Evolutionary conservation across 306 rosid species (phyloP), one percentile per base, ranked within the genome.

Genomic region (Gastrolobium bilobum): DNA sequence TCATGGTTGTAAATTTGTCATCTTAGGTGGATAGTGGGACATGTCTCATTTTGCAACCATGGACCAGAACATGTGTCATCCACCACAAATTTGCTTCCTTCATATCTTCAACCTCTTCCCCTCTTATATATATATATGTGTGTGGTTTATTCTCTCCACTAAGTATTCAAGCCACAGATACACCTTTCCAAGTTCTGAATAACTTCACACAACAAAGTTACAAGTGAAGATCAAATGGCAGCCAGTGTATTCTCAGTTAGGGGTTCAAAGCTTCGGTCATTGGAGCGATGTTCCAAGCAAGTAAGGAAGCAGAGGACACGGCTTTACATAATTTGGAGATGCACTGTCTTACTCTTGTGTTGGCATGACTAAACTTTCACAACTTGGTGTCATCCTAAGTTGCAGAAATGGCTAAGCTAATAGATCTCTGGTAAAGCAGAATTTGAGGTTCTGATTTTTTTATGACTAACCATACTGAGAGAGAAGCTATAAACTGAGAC

Each of bases 301-400:
- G 79, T 91, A 29, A 72, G 91, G 66, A 93, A 95, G 82, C 98
- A 90, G 47, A 83, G 93, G 68, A 91, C 96, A 3, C 76, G 99
- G 82, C 93, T 95, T 73, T 95, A 95, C 85, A 90, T 95, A 79
- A 90, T 93, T 7, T 93, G 99, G 99, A 95, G 98, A 68, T 95
- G 99, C 79, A 87, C 93, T 63, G 97, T 95, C 34, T 73, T 90
- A 75, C 94, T 93, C 71, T 87, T 95, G 10, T 93, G 94, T 31
- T 90, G 96, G 97, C 84, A 93, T 13, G 99, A 93, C 20, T 93
- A 58, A 46, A 60, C 4, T 10, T 40, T 57, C 64, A 26, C 7
- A 56, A 42, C 50, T 54, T 56, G 59, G 58, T 11, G 73, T 2
- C 46, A 29, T 9, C n/a, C 7, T 4, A n/a, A 38, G 74, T n/a